phyloP scores from a whole-genome alignment of 768 basidiomycete genomes.

The Boletus bicolor region DNA sequence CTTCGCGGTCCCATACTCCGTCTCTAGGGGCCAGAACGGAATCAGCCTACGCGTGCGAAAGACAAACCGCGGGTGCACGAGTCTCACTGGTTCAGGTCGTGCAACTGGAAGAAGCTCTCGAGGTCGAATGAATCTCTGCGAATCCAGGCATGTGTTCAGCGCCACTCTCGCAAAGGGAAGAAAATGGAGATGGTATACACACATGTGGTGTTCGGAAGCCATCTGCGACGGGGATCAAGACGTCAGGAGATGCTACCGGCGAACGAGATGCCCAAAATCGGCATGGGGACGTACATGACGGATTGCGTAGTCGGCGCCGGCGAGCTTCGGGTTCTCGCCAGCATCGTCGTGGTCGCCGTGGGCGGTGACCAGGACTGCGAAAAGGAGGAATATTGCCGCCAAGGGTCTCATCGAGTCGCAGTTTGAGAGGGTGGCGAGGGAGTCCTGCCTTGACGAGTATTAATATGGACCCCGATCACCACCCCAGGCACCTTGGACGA shows the following conservation, averaged over 20 bases:
- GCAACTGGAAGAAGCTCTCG: constrained; percentile 90
- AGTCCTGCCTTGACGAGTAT: not conserved
- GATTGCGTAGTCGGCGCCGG: constrained; percentile 63
- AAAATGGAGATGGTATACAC: constrained; percentile 18
- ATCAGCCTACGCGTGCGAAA: not conserved
- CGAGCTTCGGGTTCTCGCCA: constrained; percentile 57
- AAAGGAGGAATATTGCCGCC: constrained; percentile 41
- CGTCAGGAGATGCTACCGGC: constrained; percentile 9
- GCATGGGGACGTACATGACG: constrained; percentile 70
- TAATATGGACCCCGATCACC: constrained; percentile 16
- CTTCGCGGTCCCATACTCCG: constrained; percentile 77
- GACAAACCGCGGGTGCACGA: not conserved
- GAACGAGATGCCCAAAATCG: constrained; percentile 5
- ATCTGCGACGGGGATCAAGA: constrained; percentile 50
- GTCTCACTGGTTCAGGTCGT: constrained; percentile 81
- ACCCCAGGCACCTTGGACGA: not conserved
- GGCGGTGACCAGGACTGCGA: constrained; percentile 34
- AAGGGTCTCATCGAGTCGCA: constrained; percentile 44
- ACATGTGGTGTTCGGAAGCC: constrained; percentile 89
- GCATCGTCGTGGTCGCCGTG: constrained; percentile 65
- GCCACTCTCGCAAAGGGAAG: not conserved
- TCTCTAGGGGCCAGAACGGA: constrained; percentile 46
- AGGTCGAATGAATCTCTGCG: constrained; percentile 77
- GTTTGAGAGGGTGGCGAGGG: constrained; percentile 6
- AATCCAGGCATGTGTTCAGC: not conserved